phyloP scores from a whole-genome alignment of 1,284 basidiomycete genomes.

The Pseudozyma sp. region DNA sequence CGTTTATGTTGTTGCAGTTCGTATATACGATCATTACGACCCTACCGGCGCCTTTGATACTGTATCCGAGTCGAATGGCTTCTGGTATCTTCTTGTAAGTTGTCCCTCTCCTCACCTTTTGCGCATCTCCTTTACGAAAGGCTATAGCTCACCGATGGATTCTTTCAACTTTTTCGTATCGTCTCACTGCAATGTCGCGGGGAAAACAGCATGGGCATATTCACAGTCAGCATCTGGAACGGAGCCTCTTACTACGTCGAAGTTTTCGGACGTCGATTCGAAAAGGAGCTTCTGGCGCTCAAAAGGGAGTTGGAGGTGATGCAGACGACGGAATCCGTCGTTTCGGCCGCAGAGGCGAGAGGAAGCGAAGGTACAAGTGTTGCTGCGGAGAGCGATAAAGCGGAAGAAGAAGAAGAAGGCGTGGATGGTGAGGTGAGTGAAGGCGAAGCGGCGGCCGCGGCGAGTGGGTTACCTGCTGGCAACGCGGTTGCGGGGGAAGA shows the following conservation, averaged over 20 bases:
- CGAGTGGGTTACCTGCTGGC: slow-evolving; percentile 21
- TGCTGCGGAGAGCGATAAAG: background rate
- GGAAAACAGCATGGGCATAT: slow-evolving; percentile 25
- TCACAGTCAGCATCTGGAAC: slow-evolving; percentile 53
- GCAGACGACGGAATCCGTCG: slow-evolving; percentile 19
- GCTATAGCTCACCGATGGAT: background rate
- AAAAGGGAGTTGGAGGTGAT: slow-evolving; percentile 42
- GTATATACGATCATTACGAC: slow-evolving; percentile 88
- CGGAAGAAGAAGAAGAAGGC: slow-evolving; percentile 2
- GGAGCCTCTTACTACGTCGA: slow-evolving; percentile 73
- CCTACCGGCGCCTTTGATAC: slow-evolving; percentile 82
- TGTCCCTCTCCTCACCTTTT: background rate
- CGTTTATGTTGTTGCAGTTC: slow-evolving; percentile 68
- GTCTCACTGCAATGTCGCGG: background rate
- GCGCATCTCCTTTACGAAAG: background rate
- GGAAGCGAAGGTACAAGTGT: background rate
- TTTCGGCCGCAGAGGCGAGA: slow-evolving; percentile 4
- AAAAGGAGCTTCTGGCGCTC: slow-evolving; percentile 52
- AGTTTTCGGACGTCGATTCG: slow-evolving; percentile 58
- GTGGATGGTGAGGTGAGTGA: slow-evolving; percentile 9
- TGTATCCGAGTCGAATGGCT: slow-evolving; percentile 81
- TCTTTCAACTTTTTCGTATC: background rate
- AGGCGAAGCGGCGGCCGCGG: slow-evolving; percentile 23
- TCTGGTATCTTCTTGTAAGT: slow-evolving; percentile 82
- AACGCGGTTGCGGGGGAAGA: background rate